Evolutionary conservation across 768 basidiomycete genomes (phyloP), one percentile per base, ranked within the genome.

Genomic region (Leccinum longicurvipes): DNA sequence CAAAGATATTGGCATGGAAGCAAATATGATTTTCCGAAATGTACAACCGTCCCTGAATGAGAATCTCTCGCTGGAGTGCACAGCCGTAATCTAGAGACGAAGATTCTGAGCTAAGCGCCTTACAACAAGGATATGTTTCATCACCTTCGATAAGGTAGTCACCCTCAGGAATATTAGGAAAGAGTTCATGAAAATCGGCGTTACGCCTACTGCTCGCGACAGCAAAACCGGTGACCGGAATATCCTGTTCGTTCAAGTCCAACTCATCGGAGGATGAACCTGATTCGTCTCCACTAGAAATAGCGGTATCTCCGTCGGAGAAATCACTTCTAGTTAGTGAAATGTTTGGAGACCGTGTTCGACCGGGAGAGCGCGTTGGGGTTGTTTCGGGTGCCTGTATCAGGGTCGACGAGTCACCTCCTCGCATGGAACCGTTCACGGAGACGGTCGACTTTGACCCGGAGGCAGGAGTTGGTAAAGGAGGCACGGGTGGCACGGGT

Each of bases 11-110:
- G 42, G 97, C 96, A 64, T 99, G 92, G 78, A 98, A 99, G 75
- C 93, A 98, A n/a, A 98, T 82, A 67, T 98, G 95, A 73, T 98
- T 98, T 74, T 99, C 96, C 7, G 97, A 98, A 23, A 98, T 91
- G 73, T 98, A 98, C 54, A 99, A 70, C 11, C 97, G 80, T 5
- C 97, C 97, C 78, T 98, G 97, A 42, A 98, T 89, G 28, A 98
- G 78, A 62, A 98, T 98, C 71, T 98, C 97, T 41, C 94, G 84
- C 73, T 98, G 94, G 12, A 98, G 73, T 0, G 97, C 97, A 67
- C 97, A 99, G 6, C 97, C 97, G 63, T 98, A 99, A 73, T 99
- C 97, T 98, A 23, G 58, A 9, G 39, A 28, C 55, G 46, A 2
- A 15, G 17, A 44, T 21, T 51, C 54, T 55, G 31, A 53, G 50